These are phyloP conservation scores for Blastobotrys mokoenaii DNA, from an alignment of 805 yeast species.

Conservation along the genomic window DNA sequence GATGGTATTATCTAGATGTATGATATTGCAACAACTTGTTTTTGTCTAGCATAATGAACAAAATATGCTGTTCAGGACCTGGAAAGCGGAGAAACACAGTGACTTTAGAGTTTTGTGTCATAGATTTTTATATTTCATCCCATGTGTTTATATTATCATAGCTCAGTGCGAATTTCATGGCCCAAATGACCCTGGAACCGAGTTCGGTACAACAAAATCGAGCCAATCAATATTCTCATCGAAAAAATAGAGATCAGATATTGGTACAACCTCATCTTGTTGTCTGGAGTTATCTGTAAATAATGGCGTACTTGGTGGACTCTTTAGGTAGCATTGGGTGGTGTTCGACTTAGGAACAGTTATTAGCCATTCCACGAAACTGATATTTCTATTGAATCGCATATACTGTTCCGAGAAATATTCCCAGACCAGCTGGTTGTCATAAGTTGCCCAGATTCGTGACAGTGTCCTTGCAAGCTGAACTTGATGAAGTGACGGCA, in stretches of 20 bases:
- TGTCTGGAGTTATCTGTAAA: not conserved
- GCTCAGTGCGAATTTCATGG: too few relatives aligned
- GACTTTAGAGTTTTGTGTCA: too few relatives aligned
- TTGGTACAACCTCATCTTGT: not conserved
- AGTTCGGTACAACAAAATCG: not conserved
- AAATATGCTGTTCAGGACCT: not conserved
- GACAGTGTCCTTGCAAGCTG: constrained; percentile 1
- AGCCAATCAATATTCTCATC: too few relatives aligned
- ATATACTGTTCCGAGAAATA: constrained; percentile 7
- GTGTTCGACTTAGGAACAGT: constrained; percentile 1
- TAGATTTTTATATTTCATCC: too few relatives aligned
- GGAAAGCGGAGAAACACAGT: not conserved
- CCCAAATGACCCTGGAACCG: too few relatives aligned
- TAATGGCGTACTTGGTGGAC: not conserved
- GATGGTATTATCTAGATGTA: not conserved
- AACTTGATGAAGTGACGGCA: not conserved
- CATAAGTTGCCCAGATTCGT: constrained; percentile 8
- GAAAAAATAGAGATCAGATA: too few relatives aligned
- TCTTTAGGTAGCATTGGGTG: not conserved
- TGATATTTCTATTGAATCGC: constrained; percentile 1
- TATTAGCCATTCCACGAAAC: constrained; percentile 7
- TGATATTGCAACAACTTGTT: not conserved
- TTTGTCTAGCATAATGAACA: not conserved
- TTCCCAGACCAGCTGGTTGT: constrained; percentile 8
- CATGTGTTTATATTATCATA: too few relatives aligned